Evolutionary conservation across 169 alveolate species (phyloP).

Genomic region (Eimeria mitis): DNA sequence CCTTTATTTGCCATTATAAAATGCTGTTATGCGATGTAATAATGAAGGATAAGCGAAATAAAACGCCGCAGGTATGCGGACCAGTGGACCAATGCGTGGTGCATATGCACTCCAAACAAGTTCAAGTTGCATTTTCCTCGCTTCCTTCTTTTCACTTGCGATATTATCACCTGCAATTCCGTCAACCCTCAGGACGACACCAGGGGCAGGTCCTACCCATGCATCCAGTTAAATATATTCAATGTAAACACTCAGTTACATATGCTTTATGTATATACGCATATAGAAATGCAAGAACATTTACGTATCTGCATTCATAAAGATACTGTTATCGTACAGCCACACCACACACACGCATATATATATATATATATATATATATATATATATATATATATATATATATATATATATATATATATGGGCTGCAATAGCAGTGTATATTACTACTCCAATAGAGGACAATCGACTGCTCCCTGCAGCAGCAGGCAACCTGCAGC

Average conservation of each 20-base stretch:
- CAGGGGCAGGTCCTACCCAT: background rate
- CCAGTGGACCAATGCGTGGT: constrained; percentile 1
- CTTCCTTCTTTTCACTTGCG: background rate
- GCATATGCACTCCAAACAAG: background rate
- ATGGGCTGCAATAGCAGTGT: no score
- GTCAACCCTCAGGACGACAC: background rate
- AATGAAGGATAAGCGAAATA: background rate
- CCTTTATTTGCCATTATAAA: background rate
- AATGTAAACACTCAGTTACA: background rate
- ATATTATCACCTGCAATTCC: background rate
- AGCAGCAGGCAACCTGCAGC: no score
- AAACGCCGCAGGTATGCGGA: background rate
- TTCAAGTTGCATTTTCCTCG: background rate
- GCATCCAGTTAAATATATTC: background rate
- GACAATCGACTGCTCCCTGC: background rate
- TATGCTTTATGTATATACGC: background rate
- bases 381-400: no score
- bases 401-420: background rate
- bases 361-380: no score
- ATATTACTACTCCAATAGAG: background rate
- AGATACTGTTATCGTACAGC: no score
- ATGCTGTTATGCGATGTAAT: background rate
- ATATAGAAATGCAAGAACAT: no score
- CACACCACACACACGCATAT: no score
- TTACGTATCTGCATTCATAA: no score